Base-by-base conservation (phyloP, 108 stramenopile species). In the Cyclotella choctawhatcheeana region DNA sequence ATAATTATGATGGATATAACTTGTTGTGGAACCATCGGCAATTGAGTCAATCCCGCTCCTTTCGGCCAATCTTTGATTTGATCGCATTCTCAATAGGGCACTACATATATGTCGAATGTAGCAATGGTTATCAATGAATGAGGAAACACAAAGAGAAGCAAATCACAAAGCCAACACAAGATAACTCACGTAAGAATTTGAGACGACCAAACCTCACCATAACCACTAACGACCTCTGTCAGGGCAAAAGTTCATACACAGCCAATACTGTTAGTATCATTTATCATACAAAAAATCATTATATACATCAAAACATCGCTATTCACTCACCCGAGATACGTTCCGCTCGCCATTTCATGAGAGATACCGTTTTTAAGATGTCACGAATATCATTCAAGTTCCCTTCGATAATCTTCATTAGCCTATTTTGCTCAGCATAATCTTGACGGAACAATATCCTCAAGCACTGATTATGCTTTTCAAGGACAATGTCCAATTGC, bases 181-280 rank as follows among this genome's bases (percentile, higher is more conserved):
- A n/a, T n/a, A n/a, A n/a, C n/a, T n/a, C n/a, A n/a, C n/a, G 77
- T 62, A 55, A 94, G 54, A 58, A 93, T 90, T 61, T 88, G 88
- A 3, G 93, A 83, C 26, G 88, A 89, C 96, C 96, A 97, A 17
- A 88, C 64, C 69, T 97, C 96, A 0, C 96, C 96, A 75, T 89
- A 94, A 18, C 96, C 94, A 50, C 80, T 80, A 25, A 92, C 90
- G 20, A 92, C 61, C 71, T 88, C 86, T 61, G 21, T 33, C 8
- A 13, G 21, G 27, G 2, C 18, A 0, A 18, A 35, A 32, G 22
- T 60, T 4, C 30, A 20, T 30, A 5, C 29, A 5, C 16, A 37
- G n/a, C n/a, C n/a, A n/a, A n/a, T n/a, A n/a, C n/a, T n/a, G n/a
- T n/a, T n/a, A n/a, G n/a, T n/a, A n/a, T n/a, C n/a, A n/a, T n/a